Conservation (phyloP, 2,329 filamentous ascomycete genomes). For the Cryphonectria nitschkei region DNA sequence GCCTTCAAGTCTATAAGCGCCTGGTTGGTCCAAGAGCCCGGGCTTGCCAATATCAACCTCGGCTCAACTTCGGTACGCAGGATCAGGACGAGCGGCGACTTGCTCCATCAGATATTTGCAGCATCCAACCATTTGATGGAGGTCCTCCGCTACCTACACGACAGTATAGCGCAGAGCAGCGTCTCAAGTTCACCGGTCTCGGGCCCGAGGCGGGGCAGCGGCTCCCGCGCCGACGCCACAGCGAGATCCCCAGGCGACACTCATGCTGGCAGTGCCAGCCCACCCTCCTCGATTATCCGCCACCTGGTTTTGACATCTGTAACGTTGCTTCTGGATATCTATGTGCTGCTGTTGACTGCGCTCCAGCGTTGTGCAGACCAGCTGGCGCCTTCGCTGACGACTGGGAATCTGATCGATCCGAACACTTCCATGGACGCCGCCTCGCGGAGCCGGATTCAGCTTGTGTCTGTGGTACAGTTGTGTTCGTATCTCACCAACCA, state of each 20-base stretch:
- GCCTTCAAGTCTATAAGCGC: conserved; percentile 5
- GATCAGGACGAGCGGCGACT: background rate
- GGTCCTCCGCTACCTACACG: background rate
- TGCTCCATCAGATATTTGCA: background rate
- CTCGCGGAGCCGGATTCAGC: background rate
- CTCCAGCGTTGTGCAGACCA: conserved; percentile 3
- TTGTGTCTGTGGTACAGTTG: background rate
- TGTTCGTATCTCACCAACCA: background rate
- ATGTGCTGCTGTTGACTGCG: background rate
- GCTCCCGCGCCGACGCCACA: background rate
- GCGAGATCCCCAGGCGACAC: background rate
- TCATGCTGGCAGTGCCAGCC: background rate
- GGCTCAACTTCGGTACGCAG: background rate
- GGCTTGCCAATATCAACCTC: background rate
- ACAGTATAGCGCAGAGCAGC: background rate
- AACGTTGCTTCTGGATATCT: conserved; percentile 1
- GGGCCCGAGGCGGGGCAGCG: background rate
- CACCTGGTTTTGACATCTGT: conserved; percentile 3
- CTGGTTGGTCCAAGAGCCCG: background rate
- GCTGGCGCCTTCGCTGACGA: background rate
- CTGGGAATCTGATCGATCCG: background rate
- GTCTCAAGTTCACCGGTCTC: background rate
- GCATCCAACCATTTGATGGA: conserved; percentile 3
- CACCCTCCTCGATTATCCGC: background rate
- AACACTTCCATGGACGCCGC: background rate